Evolutionary conservation across 805 yeast genomes (phyloP).

Genomic region (Torulaspora delbrueckii): DNA sequence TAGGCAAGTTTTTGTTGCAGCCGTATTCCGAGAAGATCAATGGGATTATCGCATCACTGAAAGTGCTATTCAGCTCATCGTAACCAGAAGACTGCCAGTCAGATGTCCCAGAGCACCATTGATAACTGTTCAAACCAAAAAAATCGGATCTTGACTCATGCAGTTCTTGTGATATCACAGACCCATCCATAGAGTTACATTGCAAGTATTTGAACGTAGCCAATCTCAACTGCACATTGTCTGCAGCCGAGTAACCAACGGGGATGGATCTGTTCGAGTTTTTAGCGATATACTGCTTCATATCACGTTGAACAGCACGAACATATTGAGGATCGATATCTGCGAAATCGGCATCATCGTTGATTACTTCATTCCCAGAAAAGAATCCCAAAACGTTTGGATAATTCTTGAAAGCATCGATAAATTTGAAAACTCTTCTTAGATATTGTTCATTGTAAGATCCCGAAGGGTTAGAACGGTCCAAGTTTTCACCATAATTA

Average conservation of each 20-base stretch:
- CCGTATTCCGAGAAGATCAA: constrained; percentile 75
- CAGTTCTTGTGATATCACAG: constrained; percentile 40
- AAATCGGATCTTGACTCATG: constrained; percentile 73
- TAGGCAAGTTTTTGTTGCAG: constrained; percentile 70
- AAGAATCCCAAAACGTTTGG: constrained; percentile 85
- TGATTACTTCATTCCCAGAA: constrained; percentile 88
- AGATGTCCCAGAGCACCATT: constrained; percentile 72
- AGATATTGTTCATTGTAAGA: constrained; percentile 69
- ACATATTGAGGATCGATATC: constrained; percentile 66
- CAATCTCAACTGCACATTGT: constrained; percentile 60
- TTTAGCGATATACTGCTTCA: constrained; percentile 70
- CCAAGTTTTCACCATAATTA: constrained; percentile 55
- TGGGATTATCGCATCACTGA: constrained; percentile 58
- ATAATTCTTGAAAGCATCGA: constrained; percentile 78
- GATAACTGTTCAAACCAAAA: constrained; percentile 81
- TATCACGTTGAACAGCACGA: constrained; percentile 89
- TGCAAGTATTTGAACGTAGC: constrained; percentile 77
- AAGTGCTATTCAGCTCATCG: constrained; percentile 50
- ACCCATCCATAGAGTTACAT: constrained; percentile 60
- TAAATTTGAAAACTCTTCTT: constrained; percentile 74
- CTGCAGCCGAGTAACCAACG: constrained; percentile 96
- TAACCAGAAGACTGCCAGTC: constrained; percentile 70
- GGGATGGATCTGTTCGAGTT: constrained; percentile 75
- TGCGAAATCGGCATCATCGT: constrained; percentile 62
- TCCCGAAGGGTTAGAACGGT: constrained; percentile 64